A percentile compares a stretch with the other conserved stretches of the same genome.
Evolutionary conservation across 108 stramenopile species (phyloP).

Genomic region (Mayamaea pseudoterrestris): DNA sequence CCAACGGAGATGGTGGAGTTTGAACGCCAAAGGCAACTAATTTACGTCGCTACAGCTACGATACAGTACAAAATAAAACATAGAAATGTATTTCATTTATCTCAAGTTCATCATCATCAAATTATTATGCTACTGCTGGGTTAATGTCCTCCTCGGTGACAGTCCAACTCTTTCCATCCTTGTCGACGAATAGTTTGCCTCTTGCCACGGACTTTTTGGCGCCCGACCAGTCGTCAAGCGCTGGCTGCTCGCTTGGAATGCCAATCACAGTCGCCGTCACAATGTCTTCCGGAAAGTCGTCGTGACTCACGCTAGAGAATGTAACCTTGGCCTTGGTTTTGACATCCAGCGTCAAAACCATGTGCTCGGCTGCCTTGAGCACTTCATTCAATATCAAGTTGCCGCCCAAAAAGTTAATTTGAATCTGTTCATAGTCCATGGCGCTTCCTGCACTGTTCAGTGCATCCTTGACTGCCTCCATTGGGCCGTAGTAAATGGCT

Average conservation of each 20-base stretch:
- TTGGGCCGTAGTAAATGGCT: conserved; percentile 31
- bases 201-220: conserved; percentile 34
- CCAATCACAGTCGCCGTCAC: conserved; percentile 46
- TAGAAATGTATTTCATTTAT: no score
- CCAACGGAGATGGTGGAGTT: no score
- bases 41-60: no score
- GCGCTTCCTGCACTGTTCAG: conserved; percentile 17
- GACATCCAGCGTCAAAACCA: conserved; percentile 32
- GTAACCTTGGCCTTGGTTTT: conserved; percentile 29
- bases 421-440: conserved; percentile 10
- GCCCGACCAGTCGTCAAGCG: conserved; percentile 11
- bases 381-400: conserved; percentile 63
- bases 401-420: conserved; percentile 50
- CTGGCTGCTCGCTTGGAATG: conserved; percentile 6
- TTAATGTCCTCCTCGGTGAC: conserved; percentile 47
- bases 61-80: no score
- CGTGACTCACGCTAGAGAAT: conserved; percentile 47
- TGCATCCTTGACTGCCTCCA: conserved; percentile 52
- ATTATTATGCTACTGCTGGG: conserved; percentile 19
- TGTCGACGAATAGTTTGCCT: conserved; percentile 31
- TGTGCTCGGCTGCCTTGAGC: conserved; percentile 32
- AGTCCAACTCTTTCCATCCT: conserved; percentile 50
- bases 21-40: no score
- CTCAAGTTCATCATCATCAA: no score
- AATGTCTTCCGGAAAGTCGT: conserved; percentile 25